phyloP scores from a whole-genome alignment of 371 early-diverging fungal species.

The Mortierella sp. region DNA sequence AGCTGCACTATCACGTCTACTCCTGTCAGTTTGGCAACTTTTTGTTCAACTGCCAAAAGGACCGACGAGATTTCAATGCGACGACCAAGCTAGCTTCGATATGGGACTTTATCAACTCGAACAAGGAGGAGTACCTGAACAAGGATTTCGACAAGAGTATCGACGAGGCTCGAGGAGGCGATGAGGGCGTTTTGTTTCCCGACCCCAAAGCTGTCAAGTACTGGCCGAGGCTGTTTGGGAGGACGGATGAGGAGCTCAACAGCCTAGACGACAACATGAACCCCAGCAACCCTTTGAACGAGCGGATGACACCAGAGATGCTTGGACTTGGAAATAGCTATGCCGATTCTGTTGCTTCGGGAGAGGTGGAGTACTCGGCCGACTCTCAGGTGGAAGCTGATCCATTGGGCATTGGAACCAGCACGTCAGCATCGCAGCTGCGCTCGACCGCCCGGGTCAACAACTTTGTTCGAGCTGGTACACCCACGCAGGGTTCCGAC shows the following conservation, averaged over 20 bases:
- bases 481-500: neutral
- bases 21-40: slow-evolving; percentile 96
- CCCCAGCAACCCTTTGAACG: slow-evolving; percentile 16
- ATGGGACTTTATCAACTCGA: slow-evolving; percentile 84
- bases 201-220: slow-evolving; percentile 74
- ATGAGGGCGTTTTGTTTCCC: slow-evolving; percentile 72
- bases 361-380: neutral
- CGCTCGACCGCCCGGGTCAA: slow-evolving; percentile 12
- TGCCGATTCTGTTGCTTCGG: slow-evolving; percentile 17
- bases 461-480: slow-evolving; percentile 5
- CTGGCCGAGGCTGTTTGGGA: slow-evolving; percentile 79
- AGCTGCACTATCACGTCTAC: slow-evolving; percentile 87
- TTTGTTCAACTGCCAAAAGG: slow-evolving; percentile 89
- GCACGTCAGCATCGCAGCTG: neutral
- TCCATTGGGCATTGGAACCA: slow-evolving; percentile 24
- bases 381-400: slow-evolving; percentile 16
- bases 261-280: slow-evolving; percentile 28
- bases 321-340: slow-evolving; percentile 25
- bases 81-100: slow-evolving; percentile 72
- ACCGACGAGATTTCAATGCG: slow-evolving; percentile 60
- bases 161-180: slow-evolving; percentile 64
- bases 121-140: slow-evolving; percentile 67
- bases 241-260: slow-evolving; percentile 73
- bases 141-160: slow-evolving; percentile 62
- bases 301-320: slow-evolving; percentile 39